Evolutionary conservation across 495 filamentous ascomycete species (phyloP).

Genomic region (Tetracladium marchalianum): DNA sequence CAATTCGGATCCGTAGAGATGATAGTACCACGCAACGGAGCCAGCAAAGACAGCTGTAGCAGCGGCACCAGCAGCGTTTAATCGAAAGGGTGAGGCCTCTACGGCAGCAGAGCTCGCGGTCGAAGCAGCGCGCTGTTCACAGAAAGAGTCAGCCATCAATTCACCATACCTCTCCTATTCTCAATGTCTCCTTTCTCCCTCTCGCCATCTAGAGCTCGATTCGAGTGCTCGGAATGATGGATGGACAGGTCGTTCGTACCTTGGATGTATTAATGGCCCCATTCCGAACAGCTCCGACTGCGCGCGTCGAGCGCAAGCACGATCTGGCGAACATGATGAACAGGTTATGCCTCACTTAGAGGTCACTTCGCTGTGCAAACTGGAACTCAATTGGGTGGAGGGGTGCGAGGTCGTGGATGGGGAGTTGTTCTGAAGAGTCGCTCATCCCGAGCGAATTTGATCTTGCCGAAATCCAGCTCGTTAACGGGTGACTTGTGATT

Average conservation of each 20-base stretch:
- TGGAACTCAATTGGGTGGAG: slow-evolving; percentile 25
- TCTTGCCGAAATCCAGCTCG: slow-evolving; percentile 4
- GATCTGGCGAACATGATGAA: slow-evolving; percentile 28
- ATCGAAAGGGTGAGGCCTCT: slow-evolving; percentile 46
- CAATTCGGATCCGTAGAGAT: slow-evolving; percentile 80
- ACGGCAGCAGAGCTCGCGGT: slow-evolving; percentile 46
- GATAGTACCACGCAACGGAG: slow-evolving; percentile 89
- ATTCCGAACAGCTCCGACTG: slow-evolving; percentile 56
- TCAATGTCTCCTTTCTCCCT: slow-evolving; percentile 8
- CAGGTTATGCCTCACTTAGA: slow-evolving; percentile 36
- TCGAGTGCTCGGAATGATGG: slow-evolving; percentile 6
- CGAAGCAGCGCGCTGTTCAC: slow-evolving; percentile 51
- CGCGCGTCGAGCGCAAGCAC: slow-evolving; percentile 20
- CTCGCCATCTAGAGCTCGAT: slow-evolving; percentile 2
- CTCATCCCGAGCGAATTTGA: slow-evolving; percentile 1
- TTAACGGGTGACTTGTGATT: slow-evolving; percentile 6
- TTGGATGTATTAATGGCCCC: slow-evolving; percentile 46
- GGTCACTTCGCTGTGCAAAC: slow-evolving; percentile 25
- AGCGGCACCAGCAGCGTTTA: slow-evolving; percentile 72
- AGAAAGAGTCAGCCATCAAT: slow-evolving; percentile 18
- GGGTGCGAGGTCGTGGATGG: slow-evolving; percentile 23
- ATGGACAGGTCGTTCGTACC: slow-evolving; percentile 34
- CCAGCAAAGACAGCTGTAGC: slow-evolving; percentile 79
- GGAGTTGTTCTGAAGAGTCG: slow-evolving; percentile 18
- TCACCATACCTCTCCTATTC: slow-evolving; percentile 9